phyloP scores from a whole-genome alignment of 1,284 basidiomycete species.

The Pyrrhoderma lamaoense region DNA sequence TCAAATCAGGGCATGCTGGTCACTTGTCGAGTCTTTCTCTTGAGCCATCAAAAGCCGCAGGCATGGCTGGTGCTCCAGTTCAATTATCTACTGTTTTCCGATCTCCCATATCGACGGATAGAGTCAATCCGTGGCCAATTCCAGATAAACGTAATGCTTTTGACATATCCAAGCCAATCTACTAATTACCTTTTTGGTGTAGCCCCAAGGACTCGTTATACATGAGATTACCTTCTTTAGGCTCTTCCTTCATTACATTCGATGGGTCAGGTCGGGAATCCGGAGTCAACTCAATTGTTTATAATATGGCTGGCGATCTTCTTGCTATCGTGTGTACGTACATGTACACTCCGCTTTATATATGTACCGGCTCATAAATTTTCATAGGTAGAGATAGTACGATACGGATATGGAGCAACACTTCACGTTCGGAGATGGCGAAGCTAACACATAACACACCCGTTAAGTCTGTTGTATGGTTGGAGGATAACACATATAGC shows the following conservation, averaged over 20 bases:
- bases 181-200: too few relatives aligned
- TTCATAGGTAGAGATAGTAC: conserved; percentile 43
- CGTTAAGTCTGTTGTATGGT: conserved; percentile 46
- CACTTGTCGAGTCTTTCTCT: too few relatives aligned
- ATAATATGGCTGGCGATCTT: conserved; percentile 19
- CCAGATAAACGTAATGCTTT: too few relatives aligned
- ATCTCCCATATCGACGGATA: too few relatives aligned
- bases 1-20: too few relatives aligned
- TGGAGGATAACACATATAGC: conserved; percentile 40
- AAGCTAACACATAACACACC: conserved; percentile 32
- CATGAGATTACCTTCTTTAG: not conserved
- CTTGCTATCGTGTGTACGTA: conserved; percentile 25
- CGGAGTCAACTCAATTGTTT: conserved; percentile 18
- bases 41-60: too few relatives aligned
- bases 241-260: conserved; percentile 12
- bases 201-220: too few relatives aligned
- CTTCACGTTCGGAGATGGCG: conserved; percentile 36
- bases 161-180: too few relatives aligned
- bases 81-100: too few relatives aligned
- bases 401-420: conserved; percentile 47
- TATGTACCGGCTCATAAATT: not conserved
- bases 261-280: conserved; percentile 13
- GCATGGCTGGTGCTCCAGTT: too few relatives aligned
- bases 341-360: not conserved
- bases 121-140: too few relatives aligned